Evolutionary conservation across 2,329 filamentous ascomycete species (phyloP).

Genomic region (Ophiosphaerella korrae): DNA sequence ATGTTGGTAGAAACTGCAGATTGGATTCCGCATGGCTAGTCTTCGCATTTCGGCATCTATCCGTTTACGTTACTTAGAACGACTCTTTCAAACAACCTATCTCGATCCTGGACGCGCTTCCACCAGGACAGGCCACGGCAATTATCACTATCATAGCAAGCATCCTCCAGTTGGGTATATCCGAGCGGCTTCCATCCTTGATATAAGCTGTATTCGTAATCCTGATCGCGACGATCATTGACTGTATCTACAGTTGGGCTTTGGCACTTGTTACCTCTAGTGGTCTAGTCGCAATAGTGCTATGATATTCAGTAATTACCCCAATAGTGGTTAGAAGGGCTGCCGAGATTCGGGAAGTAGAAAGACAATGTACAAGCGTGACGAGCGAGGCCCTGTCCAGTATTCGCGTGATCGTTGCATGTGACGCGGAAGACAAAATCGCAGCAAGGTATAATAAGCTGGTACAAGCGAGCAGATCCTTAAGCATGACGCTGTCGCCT

Average conservation of each 20-base stretch:
- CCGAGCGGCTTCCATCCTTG: slow-evolving; percentile 30
- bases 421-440: slow-evolving; percentile 28
- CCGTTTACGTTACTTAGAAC: slow-evolving; percentile 26
- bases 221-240: slow-evolving; percentile 26
- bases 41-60: slow-evolving; percentile 33
- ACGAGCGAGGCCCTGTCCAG: slow-evolving; percentile 23
- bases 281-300: slow-evolving; percentile 25
- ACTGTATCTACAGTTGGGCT: slow-evolving; percentile 34
- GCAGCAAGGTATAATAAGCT: slow-evolving; percentile 13
- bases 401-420: slow-evolving; percentile 31
- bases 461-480: slow-evolving; percentile 5
- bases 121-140: slow-evolving; percentile 32
- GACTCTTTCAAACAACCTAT: slow-evolving; percentile 31
- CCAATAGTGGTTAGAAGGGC: slow-evolving; percentile 21
- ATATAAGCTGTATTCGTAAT: slow-evolving; percentile 31
- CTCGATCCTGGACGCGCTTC: slow-evolving; percentile 30
- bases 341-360: slow-evolving; percentile 19
- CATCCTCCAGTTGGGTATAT: slow-evolving; percentile 34
- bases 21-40: slow-evolving; percentile 32
- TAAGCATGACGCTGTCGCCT: slow-evolving; percentile 19
- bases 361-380: slow-evolving; percentile 23
- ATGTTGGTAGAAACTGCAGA: slow-evolving; percentile 3
- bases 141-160: slow-evolving; percentile 36
- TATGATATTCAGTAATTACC: slow-evolving; percentile 27
- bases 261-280: slow-evolving; percentile 31